Base-by-base conservation (phyloP, 2,329 filamentous ascomycete species). In the Botrytis byssoidea region DNA sequence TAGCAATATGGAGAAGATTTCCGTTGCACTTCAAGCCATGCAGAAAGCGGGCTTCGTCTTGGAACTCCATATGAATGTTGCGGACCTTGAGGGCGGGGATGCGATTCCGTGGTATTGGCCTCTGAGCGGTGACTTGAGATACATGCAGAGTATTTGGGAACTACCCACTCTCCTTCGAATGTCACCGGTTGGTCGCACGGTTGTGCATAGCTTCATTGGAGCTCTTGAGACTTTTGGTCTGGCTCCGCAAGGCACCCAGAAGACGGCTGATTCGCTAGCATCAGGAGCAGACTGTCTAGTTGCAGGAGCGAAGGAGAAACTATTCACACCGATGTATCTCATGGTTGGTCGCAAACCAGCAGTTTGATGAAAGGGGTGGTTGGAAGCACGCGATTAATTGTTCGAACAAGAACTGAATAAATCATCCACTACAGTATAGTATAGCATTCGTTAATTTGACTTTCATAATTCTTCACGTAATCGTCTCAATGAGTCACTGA, bases 311-410 rank as follows among this genome's bases (percentile, higher is more conserved):
- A 89, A 90, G 82, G 87, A 94, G 85, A 92, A 97, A 83, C 88
- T 98, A 35, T 98, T 98, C 85, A 98, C 95, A 1, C 95, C 95
- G 72, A 98, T 98, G 95, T 97, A 97, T 85, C 86, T 98, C 80
- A 97, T 98, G 93, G 90, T 98, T 75, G 95, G 90, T 75, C 90
- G 93, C 84, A 98, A 98, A 88, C 93, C 95, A 40, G 37, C 69
- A 51, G 64, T 65, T n/a, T 72, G 29, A 61, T 48, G n/a, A 35
- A 25, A 37, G 65, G 46, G n/a, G 18, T 65, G n/a, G n/a, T 18
- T 64, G 10, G 25, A 25, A 44, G 37, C 16, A 16, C 20, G 37
- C 44, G 32, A 44, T 7, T 29, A 44, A 44, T 2, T 64, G 20
- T 64, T 25, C 37, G n/a, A 7, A 29, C 20, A 22, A 64, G 37